A percentile compares a stretch with the other conserved stretches of the same genome.
Conservation (phyloP, 495 filamentous ascomycete genomes). For the Lophiostoma macrostomum region DNA sequence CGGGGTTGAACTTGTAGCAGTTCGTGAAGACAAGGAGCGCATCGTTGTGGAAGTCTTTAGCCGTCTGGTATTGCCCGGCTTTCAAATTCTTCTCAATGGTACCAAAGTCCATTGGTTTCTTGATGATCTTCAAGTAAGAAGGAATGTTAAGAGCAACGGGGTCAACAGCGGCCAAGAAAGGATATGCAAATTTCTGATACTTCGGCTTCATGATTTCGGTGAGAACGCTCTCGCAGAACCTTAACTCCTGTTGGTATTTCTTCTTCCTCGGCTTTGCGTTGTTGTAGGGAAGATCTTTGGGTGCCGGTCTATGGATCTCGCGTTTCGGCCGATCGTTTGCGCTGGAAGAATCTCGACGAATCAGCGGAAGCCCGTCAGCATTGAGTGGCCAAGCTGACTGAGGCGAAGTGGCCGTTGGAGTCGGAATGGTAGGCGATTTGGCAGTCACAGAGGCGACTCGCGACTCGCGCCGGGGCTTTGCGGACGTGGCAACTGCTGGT, state of each 20-base stretch:
- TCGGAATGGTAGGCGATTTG: conserved; percentile 39
- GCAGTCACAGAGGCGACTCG: conserved; percentile 31
- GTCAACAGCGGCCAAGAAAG: conserved; percentile 82
- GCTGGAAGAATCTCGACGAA: conserved; percentile 80
- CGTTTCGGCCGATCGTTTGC: conserved; percentile 80
- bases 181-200: conserved; percentile 58
- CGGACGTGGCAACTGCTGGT: conserved; percentile 38
- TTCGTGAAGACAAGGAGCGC: conserved; percentile 81
- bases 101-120: conserved; percentile 90
- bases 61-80: conserved; percentile 74
- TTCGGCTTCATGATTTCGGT: conserved; percentile 74
- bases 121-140: conserved; percentile 86
- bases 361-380: conserved; percentile 82
- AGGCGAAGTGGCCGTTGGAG: conserved; percentile 46
- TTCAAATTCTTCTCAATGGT: conserved; percentile 75
- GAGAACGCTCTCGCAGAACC: conserved; percentile 81
- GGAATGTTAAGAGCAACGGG: conserved; percentile 94
- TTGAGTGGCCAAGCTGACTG: conserved; percentile 73
- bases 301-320: conserved; percentile 86
- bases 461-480: conserved; percentile 30
- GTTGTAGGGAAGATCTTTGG: conserved; percentile 80
- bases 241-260: conserved; percentile 83
- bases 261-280: conserved; percentile 83
- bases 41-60: conserved; percentile 82
- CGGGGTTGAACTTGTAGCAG: conserved; percentile 86